These are phyloP conservation scores for Pestalotiopsis sp. DNA, from an alignment of 2,329 filamentous ascomycete genomes.

Conservation along the genomic window DNA sequence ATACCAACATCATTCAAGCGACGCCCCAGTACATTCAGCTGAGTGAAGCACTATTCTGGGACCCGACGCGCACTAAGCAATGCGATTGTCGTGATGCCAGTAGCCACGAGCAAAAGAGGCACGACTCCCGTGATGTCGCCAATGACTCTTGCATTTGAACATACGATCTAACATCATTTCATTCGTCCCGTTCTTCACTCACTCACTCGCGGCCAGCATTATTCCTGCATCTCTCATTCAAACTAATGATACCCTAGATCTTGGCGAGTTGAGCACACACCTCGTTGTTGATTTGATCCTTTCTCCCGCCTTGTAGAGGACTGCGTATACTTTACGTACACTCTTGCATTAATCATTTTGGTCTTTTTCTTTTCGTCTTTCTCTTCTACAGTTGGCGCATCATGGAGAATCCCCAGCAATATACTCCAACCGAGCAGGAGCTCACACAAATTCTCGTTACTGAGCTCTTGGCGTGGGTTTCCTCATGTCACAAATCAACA, in stretches of 20 bases:
- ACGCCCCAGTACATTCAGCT: background rate
- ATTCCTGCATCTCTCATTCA: background rate
- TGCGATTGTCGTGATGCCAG: background rate
- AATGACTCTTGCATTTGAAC: background rate
- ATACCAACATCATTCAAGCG: background rate
- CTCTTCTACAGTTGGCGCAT: background rate
- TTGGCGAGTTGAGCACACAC: background rate
- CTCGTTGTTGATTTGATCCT: background rate
- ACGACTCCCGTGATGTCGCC: background rate
- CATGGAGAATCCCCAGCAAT: slow-evolving; percentile 4
- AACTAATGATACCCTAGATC: background rate
- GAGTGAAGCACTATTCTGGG: slow-evolving; percentile 9
- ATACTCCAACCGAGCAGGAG: slow-evolving; percentile 14
- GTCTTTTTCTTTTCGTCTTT: background rate
- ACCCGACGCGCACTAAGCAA: background rate
- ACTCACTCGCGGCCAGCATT: background rate
- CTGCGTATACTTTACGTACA: background rate
- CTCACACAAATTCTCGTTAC: slow-evolving; percentile 21
- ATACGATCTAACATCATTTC: background rate
- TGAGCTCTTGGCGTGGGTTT: slow-evolving; percentile 32
- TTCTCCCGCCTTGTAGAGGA: background rate
- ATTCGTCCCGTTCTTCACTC: background rate
- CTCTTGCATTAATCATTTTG: background rate
- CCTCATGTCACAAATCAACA: background rate
- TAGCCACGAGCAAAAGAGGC: background rate